Evolutionary conservation across 2,329 filamentous ascomycete genomes (phyloP).

Genomic region (Neoarthrinium moseri): DNA sequence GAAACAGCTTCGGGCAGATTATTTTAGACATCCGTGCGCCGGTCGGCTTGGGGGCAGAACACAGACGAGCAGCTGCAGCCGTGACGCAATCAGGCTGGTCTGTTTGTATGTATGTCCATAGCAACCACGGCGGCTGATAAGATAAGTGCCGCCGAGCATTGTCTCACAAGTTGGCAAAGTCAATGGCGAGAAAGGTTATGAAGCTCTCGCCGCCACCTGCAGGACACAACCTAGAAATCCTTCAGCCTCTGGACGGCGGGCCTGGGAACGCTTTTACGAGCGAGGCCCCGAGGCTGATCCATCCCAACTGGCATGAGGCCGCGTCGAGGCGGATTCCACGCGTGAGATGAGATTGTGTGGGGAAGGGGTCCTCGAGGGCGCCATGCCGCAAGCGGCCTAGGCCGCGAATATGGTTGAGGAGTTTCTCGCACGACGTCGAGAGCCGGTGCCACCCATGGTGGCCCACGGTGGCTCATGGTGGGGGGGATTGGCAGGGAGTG

Average conservation of each 20-base stretch:
- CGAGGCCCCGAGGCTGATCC: too few relatives aligned
- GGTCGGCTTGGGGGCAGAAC: conserved; percentile 2
- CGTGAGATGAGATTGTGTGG: conserved; percentile 20
- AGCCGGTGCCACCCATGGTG: conserved; percentile 2
- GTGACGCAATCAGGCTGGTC: too few relatives aligned
- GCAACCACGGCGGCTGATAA: too few relatives aligned
- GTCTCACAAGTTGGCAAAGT: neutral
- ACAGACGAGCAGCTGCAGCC: neutral
- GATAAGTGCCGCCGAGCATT: neutral
- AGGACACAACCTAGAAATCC: too few relatives aligned
- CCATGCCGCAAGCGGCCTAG: conserved; percentile 29
- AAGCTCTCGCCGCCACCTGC: neutral
- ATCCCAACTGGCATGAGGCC: conserved; percentile 1
- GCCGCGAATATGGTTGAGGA: conserved; percentile 42
- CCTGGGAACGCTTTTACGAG: conserved; percentile 4
- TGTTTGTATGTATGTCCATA: too few relatives aligned
- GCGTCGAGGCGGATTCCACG: neutral
- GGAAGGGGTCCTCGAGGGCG: conserved; percentile 20
- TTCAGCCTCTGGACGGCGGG: too few relatives aligned
- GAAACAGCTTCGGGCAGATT: conserved; percentile 1
- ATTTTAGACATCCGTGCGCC: neutral
- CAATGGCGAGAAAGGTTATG: neutral
- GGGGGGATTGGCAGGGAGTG: neutral
- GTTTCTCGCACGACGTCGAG: neutral
- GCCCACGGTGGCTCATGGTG: neutral